Evolutionary conservation across 352 stramenopile species (phyloP).

Genomic region (Thalassiosira exigua): DNA sequence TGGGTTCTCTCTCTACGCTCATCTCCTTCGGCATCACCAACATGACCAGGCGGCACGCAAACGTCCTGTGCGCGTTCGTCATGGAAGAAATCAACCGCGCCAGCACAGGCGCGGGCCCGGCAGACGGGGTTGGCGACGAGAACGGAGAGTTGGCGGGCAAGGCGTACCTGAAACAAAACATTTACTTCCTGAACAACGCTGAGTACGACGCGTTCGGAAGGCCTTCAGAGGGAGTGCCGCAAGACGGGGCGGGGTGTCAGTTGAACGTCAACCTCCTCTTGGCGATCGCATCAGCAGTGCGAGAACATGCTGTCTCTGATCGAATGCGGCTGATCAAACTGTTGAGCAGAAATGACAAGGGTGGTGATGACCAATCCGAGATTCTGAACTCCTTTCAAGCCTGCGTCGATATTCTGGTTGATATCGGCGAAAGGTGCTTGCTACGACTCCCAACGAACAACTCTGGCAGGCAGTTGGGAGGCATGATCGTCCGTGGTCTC

Average conservation of each 20-base stretch:
- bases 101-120: not conserved
- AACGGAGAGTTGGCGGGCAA: slow-evolving; percentile 25
- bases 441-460: slow-evolving; percentile 53
- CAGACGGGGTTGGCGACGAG: slow-evolving; percentile 2
- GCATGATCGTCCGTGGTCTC: slow-evolving; percentile 49
- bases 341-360: not conserved
- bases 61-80: slow-evolving; percentile 53
- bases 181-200: slow-evolving; percentile 55
- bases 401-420: slow-evolving; percentile 61
- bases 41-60: slow-evolving; percentile 57
- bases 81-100: slow-evolving; percentile 38
- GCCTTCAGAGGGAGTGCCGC: slow-evolving; percentile 5
- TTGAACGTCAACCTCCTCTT: slow-evolving; percentile 43
- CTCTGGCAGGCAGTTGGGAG: slow-evolving; percentile 41
- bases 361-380: slow-evolving; percentile 7
- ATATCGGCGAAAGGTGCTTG: slow-evolving; percentile 59
- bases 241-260: slow-evolving; percentile 19
- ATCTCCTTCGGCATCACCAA: slow-evolving; percentile 51
- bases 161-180: slow-evolving; percentile 53
- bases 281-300: slow-evolving; percentile 43
- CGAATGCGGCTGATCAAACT: slow-evolving; percentile 37
- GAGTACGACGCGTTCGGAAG: slow-evolving; percentile 16
- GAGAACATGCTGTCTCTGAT: slow-evolving; percentile 43
- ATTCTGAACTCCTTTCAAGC: slow-evolving; percentile 50
- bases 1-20: slow-evolving; percentile 44